These are phyloP conservation scores for Exophiala mesophila DNA, from an alignment of 2,329 filamentous ascomycete genomes.

Conservation along the genomic window DNA sequence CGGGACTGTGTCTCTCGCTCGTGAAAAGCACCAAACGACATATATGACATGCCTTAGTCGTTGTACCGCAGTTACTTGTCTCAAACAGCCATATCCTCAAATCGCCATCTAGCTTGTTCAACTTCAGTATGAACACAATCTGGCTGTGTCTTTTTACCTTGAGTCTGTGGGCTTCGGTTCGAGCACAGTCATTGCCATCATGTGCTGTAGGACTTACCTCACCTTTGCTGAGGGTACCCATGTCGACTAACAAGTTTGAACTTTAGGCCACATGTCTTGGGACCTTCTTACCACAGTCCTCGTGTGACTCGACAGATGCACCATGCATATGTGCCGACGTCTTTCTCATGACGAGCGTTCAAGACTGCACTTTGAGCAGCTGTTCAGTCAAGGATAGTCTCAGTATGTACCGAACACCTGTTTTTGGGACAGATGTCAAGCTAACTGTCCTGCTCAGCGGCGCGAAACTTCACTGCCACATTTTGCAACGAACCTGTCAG, in stretches of 20 bases:
- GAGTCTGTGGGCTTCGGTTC: conserved; percentile 4
- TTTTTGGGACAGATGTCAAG: too few relatives aligned
- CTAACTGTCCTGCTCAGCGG: conserved; percentile 10
- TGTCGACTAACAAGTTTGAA: not conserved
- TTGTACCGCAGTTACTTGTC: too few relatives aligned
- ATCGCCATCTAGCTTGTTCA: too few relatives aligned
- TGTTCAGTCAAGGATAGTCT: conserved; percentile 8
- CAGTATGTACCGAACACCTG: not conserved
- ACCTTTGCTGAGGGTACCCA: not conserved
- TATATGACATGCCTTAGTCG: too few relatives aligned
- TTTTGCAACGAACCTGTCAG: conserved; percentile 1
- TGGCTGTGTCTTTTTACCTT: conserved; percentile 2
- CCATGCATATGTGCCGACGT: conserved; percentile 7
- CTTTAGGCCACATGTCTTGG: conserved; percentile 6
- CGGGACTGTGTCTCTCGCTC: too few relatives aligned
- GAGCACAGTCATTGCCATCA: conserved; percentile 11
- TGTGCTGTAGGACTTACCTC: conserved; percentile 8
- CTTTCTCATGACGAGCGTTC: conserved; percentile 2
- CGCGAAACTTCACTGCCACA: conserved; percentile 13
- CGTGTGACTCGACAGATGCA: conserved; percentile 4
- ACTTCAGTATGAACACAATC: conserved; percentile 7
- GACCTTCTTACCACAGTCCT: conserved; percentile 5
- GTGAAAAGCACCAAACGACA: too few relatives aligned
- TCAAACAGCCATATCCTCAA: too few relatives aligned
- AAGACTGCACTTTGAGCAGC: conserved; percentile 3